Percentiles rank a stretch among this genome's conserved stretches.
Conservation (phyloP, 2,329 filamentous ascomycete species). For the Aspergillus puulaauensis region DNA sequence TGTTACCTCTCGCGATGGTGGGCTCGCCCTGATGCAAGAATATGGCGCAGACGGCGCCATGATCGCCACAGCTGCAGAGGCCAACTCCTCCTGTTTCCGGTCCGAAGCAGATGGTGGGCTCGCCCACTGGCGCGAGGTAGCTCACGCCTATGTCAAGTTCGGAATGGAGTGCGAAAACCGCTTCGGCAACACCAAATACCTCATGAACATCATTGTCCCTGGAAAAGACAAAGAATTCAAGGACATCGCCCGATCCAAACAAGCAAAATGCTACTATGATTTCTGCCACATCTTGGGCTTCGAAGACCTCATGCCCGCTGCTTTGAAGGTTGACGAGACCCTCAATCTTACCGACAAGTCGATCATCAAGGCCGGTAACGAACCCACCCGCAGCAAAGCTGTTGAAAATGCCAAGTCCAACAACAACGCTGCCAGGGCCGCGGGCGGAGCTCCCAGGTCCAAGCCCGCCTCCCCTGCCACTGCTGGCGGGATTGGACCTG, state of each 20-base stretch:
- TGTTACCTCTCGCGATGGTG: conserved; percentile 73
- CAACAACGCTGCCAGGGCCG: conserved; percentile 36
- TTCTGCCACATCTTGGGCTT: conserved; percentile 66
- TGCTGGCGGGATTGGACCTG: conserved; percentile 30
- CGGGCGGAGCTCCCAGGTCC: conserved; percentile 26
- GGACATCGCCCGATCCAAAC: conserved; percentile 50
- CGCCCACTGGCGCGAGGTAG: conserved; percentile 73
- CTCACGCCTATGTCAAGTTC: conserved; percentile 70
- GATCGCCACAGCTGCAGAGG: conserved; percentile 92
- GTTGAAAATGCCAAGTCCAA: conserved; percentile 35
- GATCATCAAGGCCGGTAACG: conserved; percentile 14
- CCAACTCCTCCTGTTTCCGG: conserved; percentile 86
- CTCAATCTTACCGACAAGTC: conserved; percentile 41
- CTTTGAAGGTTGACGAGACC: conserved; percentile 64
- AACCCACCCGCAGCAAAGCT: conserved; percentile 23
- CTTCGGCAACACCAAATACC: conserved; percentile 90
- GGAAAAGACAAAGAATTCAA: conserved; percentile 70
- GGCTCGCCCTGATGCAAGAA: conserved; percentile 67
- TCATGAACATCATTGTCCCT: conserved; percentile 80
- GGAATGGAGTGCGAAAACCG: conserved; percentile 79
- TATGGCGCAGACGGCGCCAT: conserved; percentile 92
- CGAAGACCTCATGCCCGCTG: conserved; percentile 62
- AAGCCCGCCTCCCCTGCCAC: conserved; percentile 24
- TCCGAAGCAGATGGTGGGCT: conserved; percentile 66
- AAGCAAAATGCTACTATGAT: conserved; percentile 69